These are phyloP conservation scores for Aspergillus pseudoglaucus DNA, from an alignment of 2,329 filamentous ascomycete species.

Conservation along the genomic window DNA sequence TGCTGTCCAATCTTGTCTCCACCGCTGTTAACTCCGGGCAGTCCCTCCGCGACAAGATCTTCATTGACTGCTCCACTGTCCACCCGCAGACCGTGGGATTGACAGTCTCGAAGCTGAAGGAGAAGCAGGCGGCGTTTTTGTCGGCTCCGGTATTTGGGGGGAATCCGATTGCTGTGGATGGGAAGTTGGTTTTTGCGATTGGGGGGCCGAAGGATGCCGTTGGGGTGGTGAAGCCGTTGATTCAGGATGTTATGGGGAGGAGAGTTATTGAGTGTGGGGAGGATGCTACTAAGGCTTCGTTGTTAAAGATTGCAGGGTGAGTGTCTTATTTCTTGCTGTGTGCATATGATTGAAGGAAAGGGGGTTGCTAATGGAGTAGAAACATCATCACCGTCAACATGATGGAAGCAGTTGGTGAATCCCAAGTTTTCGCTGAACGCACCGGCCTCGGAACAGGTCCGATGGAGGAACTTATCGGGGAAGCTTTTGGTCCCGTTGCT, in stretches of 20 bases:
- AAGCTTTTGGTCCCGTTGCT: conserved; percentile 39
- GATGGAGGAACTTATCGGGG: conserved; percentile 39
- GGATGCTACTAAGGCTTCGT: conserved; percentile 36
- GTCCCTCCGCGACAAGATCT: conserved; percentile 62
- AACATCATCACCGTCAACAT: conserved; percentile 40
- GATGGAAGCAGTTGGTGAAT: conserved; percentile 42
- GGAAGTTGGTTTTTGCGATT: conserved; percentile 41
- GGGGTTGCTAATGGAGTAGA: conserved; percentile 11
- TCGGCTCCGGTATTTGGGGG: conserved; percentile 42
- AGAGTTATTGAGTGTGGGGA: conserved; percentile 40
- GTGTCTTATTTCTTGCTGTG: conserved; percentile 9
- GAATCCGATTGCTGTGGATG: conserved; percentile 37
- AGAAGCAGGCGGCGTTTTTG: conserved; percentile 31
- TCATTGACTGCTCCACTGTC: conserved; percentile 81
- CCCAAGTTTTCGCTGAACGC: conserved; percentile 43
- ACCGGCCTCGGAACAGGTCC: conserved; percentile 37
- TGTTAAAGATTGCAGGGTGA: conserved; percentile 41
- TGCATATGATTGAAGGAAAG: not conserved
- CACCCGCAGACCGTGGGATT: conserved; percentile 61
- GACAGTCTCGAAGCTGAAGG: conserved; percentile 26
- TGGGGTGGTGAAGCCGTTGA: conserved; percentile 32
- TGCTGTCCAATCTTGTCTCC: conserved; percentile 27
- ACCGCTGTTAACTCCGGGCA: conserved; percentile 19
- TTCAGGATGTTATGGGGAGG: conserved; percentile 40
- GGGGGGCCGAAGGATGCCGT: conserved; percentile 32